Percentiles rank a stretch among this genome's conserved stretches.
Conservation (phyloP, 75 land plant genomes). For the Sequoiadendron giganteum region DNA sequence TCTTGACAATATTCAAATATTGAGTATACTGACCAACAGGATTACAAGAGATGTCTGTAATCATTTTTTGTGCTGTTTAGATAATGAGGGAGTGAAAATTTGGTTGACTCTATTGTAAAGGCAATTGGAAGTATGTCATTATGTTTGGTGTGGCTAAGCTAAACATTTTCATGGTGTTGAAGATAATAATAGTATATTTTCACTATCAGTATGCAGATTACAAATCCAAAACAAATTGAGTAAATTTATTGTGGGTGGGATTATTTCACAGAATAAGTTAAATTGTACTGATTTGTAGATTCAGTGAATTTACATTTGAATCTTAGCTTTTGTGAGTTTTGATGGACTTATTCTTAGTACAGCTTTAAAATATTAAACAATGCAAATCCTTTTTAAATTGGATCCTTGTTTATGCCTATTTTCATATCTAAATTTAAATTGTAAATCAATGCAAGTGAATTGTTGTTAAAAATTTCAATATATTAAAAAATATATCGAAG, state of each 20-base stretch:
- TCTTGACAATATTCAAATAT: not conserved
- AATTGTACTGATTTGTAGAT: not conserved
- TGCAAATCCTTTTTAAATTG: not conserved
- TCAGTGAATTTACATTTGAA: not conserved
- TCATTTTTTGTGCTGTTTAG: slow-evolving; percentile 1
- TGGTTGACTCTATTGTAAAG: not conserved
- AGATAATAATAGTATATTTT: not conserved
- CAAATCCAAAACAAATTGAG: not conserved
- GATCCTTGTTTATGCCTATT: not conserved
- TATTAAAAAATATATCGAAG: not conserved
- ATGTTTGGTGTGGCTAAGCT: not conserved
- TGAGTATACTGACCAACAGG: not conserved
- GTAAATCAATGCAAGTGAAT: not conserved
- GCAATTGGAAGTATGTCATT: not conserved
- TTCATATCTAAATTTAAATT: not conserved
- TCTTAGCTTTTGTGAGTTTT: not conserved
- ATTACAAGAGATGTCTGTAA: not conserved
- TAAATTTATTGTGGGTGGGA: not conserved
- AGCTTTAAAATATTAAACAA: not conserved
- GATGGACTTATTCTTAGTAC: not conserved
- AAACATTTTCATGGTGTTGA: not conserved
- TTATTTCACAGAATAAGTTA: not conserved
- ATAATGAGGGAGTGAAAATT: not conserved
- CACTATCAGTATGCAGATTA: not conserved
- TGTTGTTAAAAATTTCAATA: not conserved